Percentiles rank a stretch among this genome's conserved stretches.
Evolutionary conservation across 108 stramenopile genomes (phyloP).

Genomic region (Epithemia pelagica): DNA sequence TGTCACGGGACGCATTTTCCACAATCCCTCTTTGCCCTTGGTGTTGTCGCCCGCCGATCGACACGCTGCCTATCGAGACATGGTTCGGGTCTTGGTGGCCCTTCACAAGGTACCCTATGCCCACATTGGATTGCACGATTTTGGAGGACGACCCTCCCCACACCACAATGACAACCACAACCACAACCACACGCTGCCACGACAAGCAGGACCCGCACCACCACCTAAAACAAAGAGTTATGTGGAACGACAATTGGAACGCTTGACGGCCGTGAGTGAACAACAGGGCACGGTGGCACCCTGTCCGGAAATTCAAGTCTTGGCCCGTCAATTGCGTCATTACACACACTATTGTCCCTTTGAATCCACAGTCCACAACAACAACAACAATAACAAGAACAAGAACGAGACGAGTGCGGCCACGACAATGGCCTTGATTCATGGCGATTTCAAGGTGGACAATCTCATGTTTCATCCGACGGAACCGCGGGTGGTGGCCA

Average conservation of each 20-base stretch:
- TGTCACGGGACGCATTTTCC: constrained; percentile 86
- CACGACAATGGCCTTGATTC: constrained; percentile 70
- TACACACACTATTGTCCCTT: constrained; percentile 48
- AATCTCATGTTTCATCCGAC: constrained; percentile 91
- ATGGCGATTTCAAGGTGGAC: constrained; percentile 97
- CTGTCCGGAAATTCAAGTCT: constrained; percentile 25
- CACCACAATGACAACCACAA: too few relatives aligned
- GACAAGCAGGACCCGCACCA: too few relatives aligned
- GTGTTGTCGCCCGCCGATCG: constrained; percentile 43
- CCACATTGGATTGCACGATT: constrained; percentile 57
- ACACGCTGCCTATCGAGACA: constrained; percentile 53
- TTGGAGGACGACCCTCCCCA: constrained; percentile 58
- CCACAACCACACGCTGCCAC: too few relatives aligned
- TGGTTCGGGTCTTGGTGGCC: constrained; percentile 71
- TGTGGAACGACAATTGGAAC: constrained; percentile 69
- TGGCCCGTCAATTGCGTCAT: constrained; percentile 33
- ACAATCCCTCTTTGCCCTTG: constrained; percentile 79
- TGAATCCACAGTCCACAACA: too few relatives aligned
- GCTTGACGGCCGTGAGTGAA: constrained; percentile 54
- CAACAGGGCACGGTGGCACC: constrained; percentile 58
- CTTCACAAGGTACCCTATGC: constrained; percentile 52
- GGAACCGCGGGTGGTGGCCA: constrained; percentile 83
- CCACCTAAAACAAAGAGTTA: too few relatives aligned
- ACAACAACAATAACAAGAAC: too few relatives aligned
- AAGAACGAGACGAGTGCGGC: too few relatives aligned